phyloP scores from a whole-genome alignment of 2,329 filamentous ascomycete genomes.

The Dendryphion nanum region DNA sequence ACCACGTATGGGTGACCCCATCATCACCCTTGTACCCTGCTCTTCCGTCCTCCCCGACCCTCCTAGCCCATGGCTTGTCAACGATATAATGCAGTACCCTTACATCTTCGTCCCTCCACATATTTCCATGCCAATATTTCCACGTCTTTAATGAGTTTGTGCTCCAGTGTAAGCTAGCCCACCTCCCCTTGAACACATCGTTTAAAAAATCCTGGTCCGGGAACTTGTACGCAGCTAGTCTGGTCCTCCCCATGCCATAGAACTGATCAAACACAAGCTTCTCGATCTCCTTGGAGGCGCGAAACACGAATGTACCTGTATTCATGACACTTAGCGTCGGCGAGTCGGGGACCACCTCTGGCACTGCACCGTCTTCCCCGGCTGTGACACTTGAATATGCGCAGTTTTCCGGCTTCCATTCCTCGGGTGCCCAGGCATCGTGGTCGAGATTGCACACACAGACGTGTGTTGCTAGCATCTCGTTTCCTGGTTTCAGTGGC shows the following conservation, averaged over 20 bases:
- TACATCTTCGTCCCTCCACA: conserved; percentile 52
- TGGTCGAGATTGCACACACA: conserved; percentile 54
- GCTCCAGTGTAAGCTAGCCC: conserved; percentile 49
- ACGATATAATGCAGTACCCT: conserved; percentile 54
- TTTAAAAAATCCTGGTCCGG: conserved; percentile 56
- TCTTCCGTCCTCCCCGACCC: conserved; percentile 20
- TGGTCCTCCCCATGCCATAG: conserved; percentile 31
- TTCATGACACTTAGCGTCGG: conserved; percentile 51
- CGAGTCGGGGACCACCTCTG: conserved; percentile 27
- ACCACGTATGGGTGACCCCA: conserved; percentile 53
- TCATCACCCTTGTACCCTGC: conserved; percentile 53
- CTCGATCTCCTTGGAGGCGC: conserved; percentile 42
- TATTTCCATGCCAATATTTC: conserved; percentile 52
- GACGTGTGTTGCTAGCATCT: conserved; percentile 50
- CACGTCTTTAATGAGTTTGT: conserved; percentile 56
- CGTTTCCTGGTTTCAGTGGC: conserved; percentile 23
- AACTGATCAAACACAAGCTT: conserved; percentile 43
- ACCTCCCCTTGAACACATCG: conserved; percentile 46
- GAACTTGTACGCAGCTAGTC: conserved; percentile 48
- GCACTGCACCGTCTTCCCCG: conserved; percentile 20
- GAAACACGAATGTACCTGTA: conserved; percentile 53
- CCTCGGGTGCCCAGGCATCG: conserved; percentile 50
- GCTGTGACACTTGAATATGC: conserved; percentile 46
- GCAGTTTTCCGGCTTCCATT: conserved; percentile 51
- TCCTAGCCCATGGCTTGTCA: conserved; percentile 55